A percentile compares a stretch with the other conserved stretches of the same genome.
Conservation (phyloP, 2,329 filamentous ascomycete genomes). For the Pleomassaria siparia region DNA sequence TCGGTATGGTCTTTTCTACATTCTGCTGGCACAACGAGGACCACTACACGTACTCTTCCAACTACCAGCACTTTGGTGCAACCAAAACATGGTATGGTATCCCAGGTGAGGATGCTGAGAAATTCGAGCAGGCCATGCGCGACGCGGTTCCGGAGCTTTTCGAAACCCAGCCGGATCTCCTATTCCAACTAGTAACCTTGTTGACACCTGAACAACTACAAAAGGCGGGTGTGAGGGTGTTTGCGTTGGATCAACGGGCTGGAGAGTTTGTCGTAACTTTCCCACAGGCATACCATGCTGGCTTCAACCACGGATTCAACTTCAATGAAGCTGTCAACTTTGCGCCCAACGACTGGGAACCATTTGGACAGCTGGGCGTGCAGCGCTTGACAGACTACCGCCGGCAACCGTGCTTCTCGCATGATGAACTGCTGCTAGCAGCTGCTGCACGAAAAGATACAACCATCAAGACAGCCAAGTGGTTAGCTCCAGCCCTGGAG, state of each 20-base stretch:
- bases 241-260: slow-evolving; percentile 91
- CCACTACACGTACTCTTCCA: slow-evolving; percentile 95
- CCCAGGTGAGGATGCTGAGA: slow-evolving; percentile 87
- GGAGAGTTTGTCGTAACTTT: slow-evolving; percentile 97
- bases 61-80: slow-evolving; percentile 96
- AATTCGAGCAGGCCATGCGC: slow-evolving; percentile 93
- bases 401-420: slow-evolving; percentile 93
- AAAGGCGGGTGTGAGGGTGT: slow-evolving; percentile 90
- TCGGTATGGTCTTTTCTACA: slow-evolving; percentile 98
- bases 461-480: slow-evolving; percentile 88
- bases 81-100: slow-evolving; percentile 99
- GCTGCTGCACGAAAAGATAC: slow-evolving; percentile 75
- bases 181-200: slow-evolving; percentile 96
- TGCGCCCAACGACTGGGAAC: slow-evolving; percentile 92
- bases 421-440: slow-evolving; percentile 91
- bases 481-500: slow-evolving; percentile 85
- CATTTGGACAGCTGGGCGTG: slow-evolving; percentile 82
- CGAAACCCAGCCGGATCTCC: slow-evolving; percentile 90
- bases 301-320: slow-evolving; percentile 98
- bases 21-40: slow-evolving; percentile 99
- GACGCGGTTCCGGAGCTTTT: slow-evolving; percentile 95
- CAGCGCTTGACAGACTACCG: slow-evolving; percentile 84
- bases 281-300: slow-evolving; percentile 94
- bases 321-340: slow-evolving; percentile 99
- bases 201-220: slow-evolving; percentile 89